Evolutionary conservation across 148 eudicot genomes (phyloP).

Genomic region (Rhododendron molle): DNA sequence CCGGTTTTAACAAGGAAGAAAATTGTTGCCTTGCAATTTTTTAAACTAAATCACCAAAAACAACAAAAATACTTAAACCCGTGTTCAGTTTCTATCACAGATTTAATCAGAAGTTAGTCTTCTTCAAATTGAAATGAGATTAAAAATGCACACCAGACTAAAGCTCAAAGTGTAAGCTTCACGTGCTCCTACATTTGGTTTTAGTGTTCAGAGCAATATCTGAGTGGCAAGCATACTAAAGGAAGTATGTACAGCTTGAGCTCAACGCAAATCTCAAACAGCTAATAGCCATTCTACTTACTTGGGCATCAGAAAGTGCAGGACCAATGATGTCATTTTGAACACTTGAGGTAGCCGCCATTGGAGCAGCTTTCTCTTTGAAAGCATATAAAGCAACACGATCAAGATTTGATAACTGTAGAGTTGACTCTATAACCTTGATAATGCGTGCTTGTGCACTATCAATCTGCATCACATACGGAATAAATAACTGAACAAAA

Average conservation of each 20-base stretch:
- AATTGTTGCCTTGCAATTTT: neutral
- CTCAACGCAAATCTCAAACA: neutral
- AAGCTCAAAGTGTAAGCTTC: slow-evolving; percentile 1
- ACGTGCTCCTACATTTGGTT: neutral
- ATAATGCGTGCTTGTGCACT: slow-evolving; percentile 55
- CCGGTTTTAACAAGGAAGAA: neutral
- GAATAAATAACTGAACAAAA: neutral
- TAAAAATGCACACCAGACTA: neutral
- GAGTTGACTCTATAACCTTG: slow-evolving; percentile 71
- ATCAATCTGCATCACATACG: slow-evolving; percentile 48
- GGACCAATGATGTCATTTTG: slow-evolving; percentile 72
- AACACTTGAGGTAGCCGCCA: slow-evolving; percentile 58
- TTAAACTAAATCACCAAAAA: neutral
- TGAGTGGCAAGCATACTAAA: neutral
- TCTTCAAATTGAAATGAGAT: neutral
- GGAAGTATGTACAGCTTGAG: neutral
- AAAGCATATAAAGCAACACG: slow-evolving; percentile 62
- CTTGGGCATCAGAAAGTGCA: slow-evolving; percentile 74
- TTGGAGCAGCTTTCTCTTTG: slow-evolving; percentile 55
- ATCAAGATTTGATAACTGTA: slow-evolving; percentile 80
- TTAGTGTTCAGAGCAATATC: neutral
- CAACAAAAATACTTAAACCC: neutral
- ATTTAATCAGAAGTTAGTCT: neutral
- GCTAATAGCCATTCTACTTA: slow-evolving; percentile 26
- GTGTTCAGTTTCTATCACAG: neutral